Conservation (phyloP, 805 yeast species). For the Kuraishia hungarica region DNA sequence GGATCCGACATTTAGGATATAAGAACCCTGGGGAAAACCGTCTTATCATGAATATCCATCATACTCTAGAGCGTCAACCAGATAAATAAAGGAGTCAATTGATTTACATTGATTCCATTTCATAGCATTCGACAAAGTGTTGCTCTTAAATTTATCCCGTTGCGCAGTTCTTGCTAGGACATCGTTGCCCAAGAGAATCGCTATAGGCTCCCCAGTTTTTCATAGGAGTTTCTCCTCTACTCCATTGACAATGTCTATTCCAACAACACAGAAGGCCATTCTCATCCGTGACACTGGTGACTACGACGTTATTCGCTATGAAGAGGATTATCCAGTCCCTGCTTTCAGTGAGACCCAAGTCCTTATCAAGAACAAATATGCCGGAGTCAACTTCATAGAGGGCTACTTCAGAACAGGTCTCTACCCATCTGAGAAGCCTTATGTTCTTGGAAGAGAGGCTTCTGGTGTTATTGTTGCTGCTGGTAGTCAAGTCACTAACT, state of each 20-base stretch:
- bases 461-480: conserved; percentile 59
- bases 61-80: neutral
- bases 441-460: conserved; percentile 62
- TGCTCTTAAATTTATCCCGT: neutral
- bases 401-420: conserved; percentile 74
- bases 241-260: conserved; percentile 23
- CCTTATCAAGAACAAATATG: conserved; percentile 61
- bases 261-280: conserved; percentile 48
- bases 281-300: conserved; percentile 47
- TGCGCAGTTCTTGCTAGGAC: neutral
- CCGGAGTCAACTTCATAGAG: conserved; percentile 83
- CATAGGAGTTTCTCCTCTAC: neutral
- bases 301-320: conserved; percentile 45
- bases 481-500: conserved; percentile 49
- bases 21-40: neutral
- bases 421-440: conserved; percentile 57
- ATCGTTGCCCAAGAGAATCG: neutral
- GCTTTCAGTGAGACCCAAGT: conserved; percentile 45
- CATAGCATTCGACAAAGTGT: neutral
- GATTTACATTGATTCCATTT: neutral
- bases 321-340: conserved; percentile 54
- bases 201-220: neutral
- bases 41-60: too few species aligned
- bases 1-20: neutral
- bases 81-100: neutral